These are phyloP conservation scores for Paramyrothecium roridum DNA, from an alignment of 2,329 filamentous ascomycete genomes.

Conservation along the genomic window DNA sequence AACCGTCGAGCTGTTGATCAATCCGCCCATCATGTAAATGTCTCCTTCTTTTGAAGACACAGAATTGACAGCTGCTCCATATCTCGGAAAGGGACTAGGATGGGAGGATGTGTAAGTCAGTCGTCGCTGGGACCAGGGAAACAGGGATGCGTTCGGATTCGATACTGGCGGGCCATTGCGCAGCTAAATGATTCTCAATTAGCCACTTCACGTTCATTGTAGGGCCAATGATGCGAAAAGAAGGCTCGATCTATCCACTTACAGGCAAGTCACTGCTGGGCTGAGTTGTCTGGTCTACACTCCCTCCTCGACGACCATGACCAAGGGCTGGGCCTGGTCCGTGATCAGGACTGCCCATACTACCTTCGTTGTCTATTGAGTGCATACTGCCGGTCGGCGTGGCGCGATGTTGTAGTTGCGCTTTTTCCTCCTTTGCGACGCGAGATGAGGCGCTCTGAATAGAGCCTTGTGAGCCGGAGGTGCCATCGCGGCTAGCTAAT, in stretches of 20 bases:
- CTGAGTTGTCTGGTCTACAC: slow-evolving; percentile 45
- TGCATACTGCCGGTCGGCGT: slow-evolving; percentile 77
- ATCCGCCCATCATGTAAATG: slow-evolving; percentile 94
- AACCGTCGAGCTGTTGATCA: slow-evolving; percentile 92
- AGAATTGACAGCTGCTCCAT: slow-evolving; percentile 93
- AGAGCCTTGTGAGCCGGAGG: slow-evolving; percentile 43
- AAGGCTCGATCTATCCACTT: slow-evolving; percentile 19
- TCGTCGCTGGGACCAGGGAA: slow-evolving; percentile 92
- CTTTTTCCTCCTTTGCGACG: slow-evolving; percentile 51
- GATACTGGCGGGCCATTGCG: slow-evolving; percentile 48
- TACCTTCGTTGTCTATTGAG: slow-evolving; percentile 60
- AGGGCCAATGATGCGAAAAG: background rate
- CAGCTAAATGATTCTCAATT: slow-evolving; percentile 33
- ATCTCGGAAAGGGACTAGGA: slow-evolving; percentile 88
- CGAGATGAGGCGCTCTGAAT: slow-evolving; percentile 47
- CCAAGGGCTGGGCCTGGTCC: slow-evolving; percentile 18
- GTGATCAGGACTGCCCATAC: slow-evolving; percentile 63
- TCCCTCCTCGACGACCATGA: slow-evolving; percentile 52
- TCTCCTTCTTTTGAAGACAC: slow-evolving; percentile 93
- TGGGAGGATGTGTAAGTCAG: slow-evolving; percentile 81
- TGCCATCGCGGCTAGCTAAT: slow-evolving; percentile 52
- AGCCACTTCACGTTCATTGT: slow-evolving; percentile 5
- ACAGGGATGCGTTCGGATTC: slow-evolving; percentile 74
- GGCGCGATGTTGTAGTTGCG: slow-evolving; percentile 49
- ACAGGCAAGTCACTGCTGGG: slow-evolving; percentile 35